Percentiles rank a stretch among this genome's conserved stretches.
phyloP scores from a whole-genome alignment of 257 asterid species.

The Primulina eburnea region DNA sequence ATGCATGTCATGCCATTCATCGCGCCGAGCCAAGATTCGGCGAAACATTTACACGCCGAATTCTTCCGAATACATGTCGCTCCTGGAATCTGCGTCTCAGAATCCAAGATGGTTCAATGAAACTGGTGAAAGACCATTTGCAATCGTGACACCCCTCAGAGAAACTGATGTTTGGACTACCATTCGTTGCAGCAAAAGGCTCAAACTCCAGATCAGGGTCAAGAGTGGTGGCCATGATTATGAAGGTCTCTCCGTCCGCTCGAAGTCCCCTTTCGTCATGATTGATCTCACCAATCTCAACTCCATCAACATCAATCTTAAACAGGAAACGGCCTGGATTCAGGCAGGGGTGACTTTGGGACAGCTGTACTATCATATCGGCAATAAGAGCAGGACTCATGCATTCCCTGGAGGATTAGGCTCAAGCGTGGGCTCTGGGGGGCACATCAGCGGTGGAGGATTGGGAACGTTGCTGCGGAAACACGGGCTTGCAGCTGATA shows the following conservation, averaged over 20 bases:
- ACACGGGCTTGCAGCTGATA: constrained; percentile 21
- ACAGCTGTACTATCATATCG: constrained; percentile 14
- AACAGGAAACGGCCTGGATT: constrained; percentile 20
- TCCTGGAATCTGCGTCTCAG: constrained; percentile 8
- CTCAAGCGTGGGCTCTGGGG: constrained; percentile 19
- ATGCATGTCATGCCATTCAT: not conserved
- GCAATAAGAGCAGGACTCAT: constrained; percentile 17
- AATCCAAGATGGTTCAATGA: constrained; percentile 23
- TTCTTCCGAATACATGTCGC: constrained; percentile 7
- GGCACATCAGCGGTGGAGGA: constrained; percentile 23
- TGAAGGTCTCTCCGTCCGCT: constrained; percentile 22
- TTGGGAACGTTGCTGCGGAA: constrained; percentile 18
- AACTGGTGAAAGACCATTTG: not conserved
- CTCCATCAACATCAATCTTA: constrained; percentile 3
- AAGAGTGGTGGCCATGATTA: constrained; percentile 27
- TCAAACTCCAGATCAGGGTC: constrained; percentile 10
- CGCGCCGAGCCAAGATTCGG: not conserved
- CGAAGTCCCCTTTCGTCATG: constrained; percentile 6
- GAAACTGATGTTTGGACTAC: constrained; percentile 6
- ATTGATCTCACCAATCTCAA: constrained; percentile 16
- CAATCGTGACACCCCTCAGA: constrained; percentile 3
- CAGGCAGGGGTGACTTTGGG: constrained; percentile 24
- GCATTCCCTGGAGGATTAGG: constrained; percentile 26
- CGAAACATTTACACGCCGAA: constrained; percentile 12
- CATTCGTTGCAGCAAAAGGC: constrained; percentile 17